Base-by-base conservation (phyloP, 2,329 filamentous ascomycete species). In the Aspergillus neoniger region DNA sequence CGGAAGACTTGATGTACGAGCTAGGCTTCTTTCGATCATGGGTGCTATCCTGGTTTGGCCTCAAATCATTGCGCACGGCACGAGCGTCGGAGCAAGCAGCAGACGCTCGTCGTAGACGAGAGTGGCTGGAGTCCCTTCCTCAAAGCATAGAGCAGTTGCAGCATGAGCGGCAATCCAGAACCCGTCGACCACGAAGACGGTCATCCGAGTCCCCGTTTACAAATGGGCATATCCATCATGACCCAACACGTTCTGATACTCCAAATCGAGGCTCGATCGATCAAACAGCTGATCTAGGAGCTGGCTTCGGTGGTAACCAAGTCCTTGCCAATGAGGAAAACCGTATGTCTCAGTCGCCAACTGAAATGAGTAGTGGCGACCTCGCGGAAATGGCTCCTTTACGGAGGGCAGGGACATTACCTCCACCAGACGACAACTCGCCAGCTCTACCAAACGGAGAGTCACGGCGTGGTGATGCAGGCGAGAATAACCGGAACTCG, bases 261-360 rank as follows among this genome's bases (percentile, higher is more conserved):
- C 55, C 59, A 32, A 61, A 57, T 44, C 60, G 63, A 55, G 57
- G 59, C 47, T 53, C 55, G 19, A 44, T 68, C 23, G 56, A 55
- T 9, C 58, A 61, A 43, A 50, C 62, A 10, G 30, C 61, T 58
- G 60, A 64, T 59, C 43, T 69, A 60, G 55, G 61, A 63, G 21
- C 64, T 61, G 61, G 65, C 39, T 64, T 65, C 39, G 52, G 57
- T 25, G 67, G 59, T 28, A 64, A 62, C 28, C 67, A 66, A 43
- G 66, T 69, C 7, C 55, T 76, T 36, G 60, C 67, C 21, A 71
- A 70, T 55, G 76, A 76, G 54, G 76, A 76, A 36, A 68, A 73
- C 57, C 75, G 70, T 6, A 72, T 77, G 36, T 73, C 74, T 41
- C 74, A 76, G 53, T 78, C 76, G 4, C 76, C 75, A n/a, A 69